These are phyloP conservation scores for Colletotrichum tofieldiae DNA, from an alignment of 2,329 filamentous ascomycete species.

Conservation along the genomic window DNA sequence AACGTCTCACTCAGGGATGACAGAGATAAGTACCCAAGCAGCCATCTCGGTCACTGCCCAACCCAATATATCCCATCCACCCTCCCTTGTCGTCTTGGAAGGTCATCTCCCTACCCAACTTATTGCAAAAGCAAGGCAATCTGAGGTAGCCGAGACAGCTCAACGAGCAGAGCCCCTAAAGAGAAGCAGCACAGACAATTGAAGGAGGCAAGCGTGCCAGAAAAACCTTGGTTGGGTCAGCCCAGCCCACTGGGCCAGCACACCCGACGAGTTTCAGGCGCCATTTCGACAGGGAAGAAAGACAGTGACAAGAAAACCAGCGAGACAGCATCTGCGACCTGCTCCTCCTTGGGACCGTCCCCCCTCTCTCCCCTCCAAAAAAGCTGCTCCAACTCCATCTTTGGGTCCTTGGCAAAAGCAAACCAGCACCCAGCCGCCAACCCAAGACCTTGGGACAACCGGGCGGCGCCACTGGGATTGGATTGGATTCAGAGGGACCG, in stretches of 20 bases:
- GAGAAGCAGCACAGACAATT: conserved; percentile 25
- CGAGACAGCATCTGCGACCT: conserved; percentile 24
- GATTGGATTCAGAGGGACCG: background rate
- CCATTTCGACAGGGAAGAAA: conserved; percentile 35
- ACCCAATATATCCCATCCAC: conserved; percentile 15
- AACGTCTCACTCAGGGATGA: background rate
- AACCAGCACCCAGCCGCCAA: conserved; percentile 33
- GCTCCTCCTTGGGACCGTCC: conserved; percentile 33
- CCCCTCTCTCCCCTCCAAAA: conserved; percentile 4
- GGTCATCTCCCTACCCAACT: conserved; percentile 9
- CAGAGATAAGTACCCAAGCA: conserved; percentile 26
- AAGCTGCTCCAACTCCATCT: conserved; percentile 35
- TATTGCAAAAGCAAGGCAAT: conserved; percentile 6
- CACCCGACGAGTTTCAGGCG: conserved; percentile 37
- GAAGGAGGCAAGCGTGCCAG: background rate
- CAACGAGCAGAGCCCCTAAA: conserved; percentile 4
- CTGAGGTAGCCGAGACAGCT: conserved; percentile 3
- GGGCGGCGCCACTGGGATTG: conserved; percentile 17
- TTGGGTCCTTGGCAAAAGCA: conserved; percentile 38
- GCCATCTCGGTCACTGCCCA: background rate
- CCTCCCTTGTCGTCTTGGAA: conserved; percentile 5
- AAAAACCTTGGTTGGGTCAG: conserved; percentile 13
- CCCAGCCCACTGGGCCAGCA: conserved; percentile 35
- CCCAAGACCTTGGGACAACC: conserved; percentile 33
- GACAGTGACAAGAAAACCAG: conserved; percentile 20